Conservation (phyloP, 2,329 filamentous ascomycete species). For the Aspergillus latus region DNA sequence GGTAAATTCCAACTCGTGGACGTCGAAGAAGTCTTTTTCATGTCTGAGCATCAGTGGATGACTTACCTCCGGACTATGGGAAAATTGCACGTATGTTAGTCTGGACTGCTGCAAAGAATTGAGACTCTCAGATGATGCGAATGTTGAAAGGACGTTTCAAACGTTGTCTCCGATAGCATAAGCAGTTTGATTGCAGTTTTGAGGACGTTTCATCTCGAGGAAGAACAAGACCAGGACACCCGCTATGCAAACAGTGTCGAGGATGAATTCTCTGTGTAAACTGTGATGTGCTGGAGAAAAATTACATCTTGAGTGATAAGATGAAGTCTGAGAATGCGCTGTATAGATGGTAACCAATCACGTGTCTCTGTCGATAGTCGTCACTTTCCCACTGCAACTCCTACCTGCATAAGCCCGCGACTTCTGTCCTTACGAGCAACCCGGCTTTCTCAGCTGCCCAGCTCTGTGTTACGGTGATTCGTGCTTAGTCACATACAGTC, state of each 20-base stretch:
- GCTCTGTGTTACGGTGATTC: neutral
- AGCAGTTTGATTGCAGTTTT: slow-evolving; percentile 5
- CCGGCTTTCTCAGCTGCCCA: neutral
- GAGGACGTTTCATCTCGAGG: slow-evolving; percentile 1
- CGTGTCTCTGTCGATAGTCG: neutral
- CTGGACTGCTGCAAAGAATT: neutral
- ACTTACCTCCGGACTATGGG: no score
- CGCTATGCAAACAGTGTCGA: slow-evolving; percentile 5
- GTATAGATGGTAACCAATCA: slow-evolving; percentile 3
- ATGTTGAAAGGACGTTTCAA: slow-evolving; percentile 10
- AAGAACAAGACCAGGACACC: slow-evolving; percentile 1
- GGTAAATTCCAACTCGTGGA: slow-evolving; percentile 10
- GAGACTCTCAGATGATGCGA: slow-evolving; percentile 8
- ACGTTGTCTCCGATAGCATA: neutral
- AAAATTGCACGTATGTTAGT: neutral
- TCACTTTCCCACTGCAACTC: slow-evolving; percentile 3
- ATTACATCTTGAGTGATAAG: neutral
- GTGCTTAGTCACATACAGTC: neutral
- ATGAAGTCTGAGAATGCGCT: neutral
- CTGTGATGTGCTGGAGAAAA: neutral
- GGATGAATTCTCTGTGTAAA: neutral
- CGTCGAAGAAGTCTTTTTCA: slow-evolving; percentile 11
- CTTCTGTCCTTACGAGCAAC: neutral
- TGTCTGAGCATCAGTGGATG: neutral
- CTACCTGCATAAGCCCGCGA: neutral